A percentile compares a stretch with the other conserved stretches of the same genome.
These are phyloP conservation scores for Suillus fuscotomentosus DNA, from an alignment of 768 basidiomycete genomes.

Conservation along the genomic window DNA sequence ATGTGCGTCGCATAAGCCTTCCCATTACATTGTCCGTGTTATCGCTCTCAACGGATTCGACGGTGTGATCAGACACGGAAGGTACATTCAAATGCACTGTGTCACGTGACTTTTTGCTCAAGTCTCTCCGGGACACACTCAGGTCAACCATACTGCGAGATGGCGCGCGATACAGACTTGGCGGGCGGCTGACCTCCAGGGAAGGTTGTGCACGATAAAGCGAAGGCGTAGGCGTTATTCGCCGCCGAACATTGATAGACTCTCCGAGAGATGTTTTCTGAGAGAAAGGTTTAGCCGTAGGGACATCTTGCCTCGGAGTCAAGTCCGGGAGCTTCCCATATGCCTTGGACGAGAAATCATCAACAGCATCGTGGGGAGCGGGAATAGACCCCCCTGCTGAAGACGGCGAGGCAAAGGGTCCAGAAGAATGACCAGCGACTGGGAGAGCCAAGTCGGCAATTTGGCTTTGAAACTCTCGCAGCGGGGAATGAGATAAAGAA, in stretches of 20 bases:
- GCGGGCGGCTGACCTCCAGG: conserved; percentile 21
- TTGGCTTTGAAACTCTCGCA: conserved; percentile 13
- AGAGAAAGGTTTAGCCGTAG: conserved; percentile 17
- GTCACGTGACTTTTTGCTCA: conserved; percentile 19
- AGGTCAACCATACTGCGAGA: conserved; percentile 69
- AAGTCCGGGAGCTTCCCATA: conserved; percentile 7
- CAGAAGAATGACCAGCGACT: conserved; percentile 5
- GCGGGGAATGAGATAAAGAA: conserved; percentile 8
- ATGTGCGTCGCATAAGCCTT: conserved; percentile 55
- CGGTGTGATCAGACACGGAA: conserved; percentile 14
- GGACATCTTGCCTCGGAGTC: conserved; percentile 12
- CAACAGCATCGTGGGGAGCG: not conserved
- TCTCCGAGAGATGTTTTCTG: conserved; percentile 13
- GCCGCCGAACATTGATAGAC: conserved; percentile 1
- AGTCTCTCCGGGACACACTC: conserved; percentile 26
- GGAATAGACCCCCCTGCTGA: not conserved
- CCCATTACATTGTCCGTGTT: conserved; percentile 31
- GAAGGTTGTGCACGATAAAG: conserved; percentile 7
- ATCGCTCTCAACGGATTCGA: conserved; percentile 19
- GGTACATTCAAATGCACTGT: conserved; percentile 8
- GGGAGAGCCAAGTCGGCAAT: conserved; percentile 4
- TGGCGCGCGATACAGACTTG: conserved; percentile 54
- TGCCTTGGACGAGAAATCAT: conserved; percentile 10
- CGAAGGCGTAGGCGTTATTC: conserved; percentile 7
- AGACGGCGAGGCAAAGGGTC: conserved; percentile 3